Evolutionary conservation across 371 early-diverging fungal species (phyloP).

Genomic region (Mortierella sp.): DNA sequence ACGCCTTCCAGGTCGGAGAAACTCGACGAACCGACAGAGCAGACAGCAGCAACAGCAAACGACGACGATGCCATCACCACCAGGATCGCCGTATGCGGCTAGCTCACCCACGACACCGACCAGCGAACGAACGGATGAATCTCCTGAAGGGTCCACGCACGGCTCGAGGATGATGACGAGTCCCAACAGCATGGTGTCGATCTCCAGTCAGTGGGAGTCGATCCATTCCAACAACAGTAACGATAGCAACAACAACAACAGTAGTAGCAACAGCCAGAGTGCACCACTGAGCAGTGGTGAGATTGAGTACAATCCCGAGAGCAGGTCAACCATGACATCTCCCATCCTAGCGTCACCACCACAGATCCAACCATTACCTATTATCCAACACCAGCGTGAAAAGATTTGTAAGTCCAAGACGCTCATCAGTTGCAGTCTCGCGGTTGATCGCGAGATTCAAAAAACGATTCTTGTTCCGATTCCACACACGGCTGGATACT

Average conservation of each 20-base stretch:
- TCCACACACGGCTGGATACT: slow-evolving; percentile 34
- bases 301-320: slow-evolving; percentile 18
- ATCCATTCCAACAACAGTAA: slow-evolving; percentile 28
- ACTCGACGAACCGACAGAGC: slow-evolving; percentile 2
- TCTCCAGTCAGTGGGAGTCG: slow-evolving; percentile 47
- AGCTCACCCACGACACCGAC: slow-evolving; percentile 30
- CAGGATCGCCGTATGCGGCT: slow-evolving; percentile 37
- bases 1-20: slow-evolving; percentile 8
- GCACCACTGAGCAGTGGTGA: slow-evolving; percentile 12
- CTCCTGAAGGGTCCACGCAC: slow-evolving; percentile 36
- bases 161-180: slow-evolving; percentile 22
- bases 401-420: slow-evolving; percentile 44
- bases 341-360: slow-evolving; percentile 11
- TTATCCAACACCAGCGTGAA: slow-evolving; percentile 48
- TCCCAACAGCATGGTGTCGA: slow-evolving; percentile 40
- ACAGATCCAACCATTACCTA: slow-evolving; percentile 12
- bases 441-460: slow-evolving; percentile 54
- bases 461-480: slow-evolving; percentile 45
- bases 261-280: slow-evolving; percentile 2
- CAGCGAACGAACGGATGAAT: slow-evolving; percentile 35
- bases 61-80: slow-evolving; percentile 35
- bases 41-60: slow-evolving; percentile 9
- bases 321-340: slow-evolving; percentile 4
- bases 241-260: slow-evolving; percentile 21
- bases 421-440: slow-evolving; percentile 29